Conservation (phyloP, 805 yeast species). For the Suhomyces xylopsoci region DNA sequence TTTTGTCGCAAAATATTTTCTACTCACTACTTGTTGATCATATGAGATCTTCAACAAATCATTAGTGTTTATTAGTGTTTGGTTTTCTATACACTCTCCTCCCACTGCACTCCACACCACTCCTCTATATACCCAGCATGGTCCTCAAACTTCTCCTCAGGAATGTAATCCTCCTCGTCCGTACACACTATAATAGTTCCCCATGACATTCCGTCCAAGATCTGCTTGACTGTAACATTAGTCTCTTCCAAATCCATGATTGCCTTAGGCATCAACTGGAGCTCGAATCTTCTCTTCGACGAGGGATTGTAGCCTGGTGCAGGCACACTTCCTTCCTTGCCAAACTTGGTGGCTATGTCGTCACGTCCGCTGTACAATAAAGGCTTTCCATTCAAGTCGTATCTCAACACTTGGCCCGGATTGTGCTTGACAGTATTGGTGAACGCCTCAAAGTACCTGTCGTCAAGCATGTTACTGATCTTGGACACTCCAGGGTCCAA, state of each 20-base stretch:
- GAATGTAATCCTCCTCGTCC: slow-evolving; percentile 61
- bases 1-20: too few species aligned
- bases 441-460: slow-evolving; percentile 76
- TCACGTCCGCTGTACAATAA: slow-evolving; percentile 67
- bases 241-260: slow-evolving; percentile 71
- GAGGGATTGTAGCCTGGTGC: slow-evolving; percentile 60
- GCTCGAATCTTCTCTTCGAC: slow-evolving; percentile 64
- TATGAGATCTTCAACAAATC: too few species aligned
- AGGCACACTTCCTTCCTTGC: slow-evolving; percentile 44
- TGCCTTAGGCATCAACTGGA: slow-evolving; percentile 92
- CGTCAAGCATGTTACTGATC: slow-evolving; percentile 59
- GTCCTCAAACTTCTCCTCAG: slow-evolving; percentile 48
- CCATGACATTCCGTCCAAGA: slow-evolving; percentile 92
- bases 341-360: slow-evolving; percentile 45
- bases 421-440: slow-evolving; percentile 73
- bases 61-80: neutral
- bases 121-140: slow-evolving; percentile 74
- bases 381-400: slow-evolving; percentile 77
- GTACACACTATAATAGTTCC: slow-evolving; percentile 88
- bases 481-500: slow-evolving; percentile 20
- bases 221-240: slow-evolving; percentile 23
- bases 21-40: too few species aligned
- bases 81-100: slow-evolving; percentile 30
- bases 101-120: slow-evolving; percentile 88
- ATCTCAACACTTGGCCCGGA: slow-evolving; percentile 82